Evolutionary conservation across 768 basidiomycete genomes (phyloP).

Genomic region (Termitomyces heimii): DNA sequence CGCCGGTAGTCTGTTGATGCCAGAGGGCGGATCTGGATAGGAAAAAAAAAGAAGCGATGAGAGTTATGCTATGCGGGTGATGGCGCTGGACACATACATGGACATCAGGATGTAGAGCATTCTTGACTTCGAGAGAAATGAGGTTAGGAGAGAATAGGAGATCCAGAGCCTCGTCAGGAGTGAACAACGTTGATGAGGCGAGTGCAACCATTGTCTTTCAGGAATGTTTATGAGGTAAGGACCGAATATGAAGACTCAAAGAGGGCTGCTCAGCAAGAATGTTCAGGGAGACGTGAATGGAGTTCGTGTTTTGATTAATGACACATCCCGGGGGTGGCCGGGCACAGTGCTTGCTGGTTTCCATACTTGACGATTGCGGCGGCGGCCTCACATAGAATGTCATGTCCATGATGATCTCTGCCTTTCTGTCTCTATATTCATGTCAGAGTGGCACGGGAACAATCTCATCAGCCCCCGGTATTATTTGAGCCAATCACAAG

Average conservation of each 20-base stretch:
- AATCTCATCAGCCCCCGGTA: neutral
- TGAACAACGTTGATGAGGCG: slow-evolving; percentile 28
- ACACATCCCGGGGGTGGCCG: neutral
- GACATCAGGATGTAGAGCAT: slow-evolving; percentile 55
- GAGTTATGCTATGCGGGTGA: neutral
- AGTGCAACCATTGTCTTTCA: slow-evolving; percentile 9
- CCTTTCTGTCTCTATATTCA: neutral
- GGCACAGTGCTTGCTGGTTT: neutral
- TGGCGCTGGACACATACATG: slow-evolving; percentile 13
- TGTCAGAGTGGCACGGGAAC: neutral
- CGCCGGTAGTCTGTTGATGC: slow-evolving; percentile 78
- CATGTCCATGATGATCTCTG: neutral
- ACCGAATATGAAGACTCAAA: neutral
- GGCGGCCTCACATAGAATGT: neutral
- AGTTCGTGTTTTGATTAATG: neutral
- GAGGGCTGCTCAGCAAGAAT: neutral
- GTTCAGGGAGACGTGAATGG: neutral
- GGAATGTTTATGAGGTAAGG: slow-evolving; percentile 4
- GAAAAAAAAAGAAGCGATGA: neutral
- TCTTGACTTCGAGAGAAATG: slow-evolving; percentile 60
- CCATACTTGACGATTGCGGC: neutral
- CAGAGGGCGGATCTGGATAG: slow-evolving; percentile 80
- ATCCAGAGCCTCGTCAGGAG: slow-evolving; percentile 62
- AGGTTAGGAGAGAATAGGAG: slow-evolving; percentile 71
- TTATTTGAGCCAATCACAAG: neutral